Evolutionary conservation across 345 rosid genomes (phyloP).

Genomic region (Eutrema japonicum): DNA sequence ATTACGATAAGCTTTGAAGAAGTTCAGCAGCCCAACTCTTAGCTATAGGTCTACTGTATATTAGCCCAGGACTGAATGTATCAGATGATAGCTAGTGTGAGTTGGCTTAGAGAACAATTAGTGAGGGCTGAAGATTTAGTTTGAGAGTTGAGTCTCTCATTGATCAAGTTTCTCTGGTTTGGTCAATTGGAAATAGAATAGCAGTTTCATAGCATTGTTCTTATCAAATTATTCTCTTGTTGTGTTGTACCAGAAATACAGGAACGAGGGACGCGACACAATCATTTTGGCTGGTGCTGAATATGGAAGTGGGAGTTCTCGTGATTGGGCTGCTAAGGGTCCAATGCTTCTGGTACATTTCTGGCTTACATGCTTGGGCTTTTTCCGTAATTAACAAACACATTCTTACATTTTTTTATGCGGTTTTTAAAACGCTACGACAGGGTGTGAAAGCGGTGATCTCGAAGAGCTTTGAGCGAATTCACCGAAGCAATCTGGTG

Average conservation of each 20-base stretch:
- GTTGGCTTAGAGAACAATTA: not conserved
- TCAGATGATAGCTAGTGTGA: not conserved
- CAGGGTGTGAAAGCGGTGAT: slow-evolving; percentile 96
- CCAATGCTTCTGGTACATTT: slow-evolving; percentile 77
- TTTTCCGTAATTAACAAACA: not conserved
- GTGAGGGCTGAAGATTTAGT: not conserved
- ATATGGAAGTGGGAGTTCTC: slow-evolving; percentile 96
- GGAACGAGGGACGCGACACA: slow-evolving; percentile 68
- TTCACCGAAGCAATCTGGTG: slow-evolving; percentile 87
- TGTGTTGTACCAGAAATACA: slow-evolving; percentile 65
- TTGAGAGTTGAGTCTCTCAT: not conserved
- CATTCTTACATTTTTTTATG: not conserved
- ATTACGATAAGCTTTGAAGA: not conserved
- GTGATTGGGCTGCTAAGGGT: slow-evolving; percentile 99
- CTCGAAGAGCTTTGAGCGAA: slow-evolving; percentile 86
- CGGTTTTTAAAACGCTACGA: slow-evolving; percentile 3
- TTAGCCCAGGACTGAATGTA: not conserved
- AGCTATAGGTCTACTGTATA: not conserved
- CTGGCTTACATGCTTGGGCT: not conserved
- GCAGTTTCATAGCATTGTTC: not conserved
- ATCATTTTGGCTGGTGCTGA: slow-evolving; percentile 88
- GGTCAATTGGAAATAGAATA: not conserved
- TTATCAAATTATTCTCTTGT: slow-evolving; percentile 1
- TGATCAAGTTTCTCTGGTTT: not conserved
- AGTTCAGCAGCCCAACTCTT: not conserved